phyloP scores from a whole-genome alignment of 2,329 filamentous ascomycete species.

The Fusarium sp. region DNA sequence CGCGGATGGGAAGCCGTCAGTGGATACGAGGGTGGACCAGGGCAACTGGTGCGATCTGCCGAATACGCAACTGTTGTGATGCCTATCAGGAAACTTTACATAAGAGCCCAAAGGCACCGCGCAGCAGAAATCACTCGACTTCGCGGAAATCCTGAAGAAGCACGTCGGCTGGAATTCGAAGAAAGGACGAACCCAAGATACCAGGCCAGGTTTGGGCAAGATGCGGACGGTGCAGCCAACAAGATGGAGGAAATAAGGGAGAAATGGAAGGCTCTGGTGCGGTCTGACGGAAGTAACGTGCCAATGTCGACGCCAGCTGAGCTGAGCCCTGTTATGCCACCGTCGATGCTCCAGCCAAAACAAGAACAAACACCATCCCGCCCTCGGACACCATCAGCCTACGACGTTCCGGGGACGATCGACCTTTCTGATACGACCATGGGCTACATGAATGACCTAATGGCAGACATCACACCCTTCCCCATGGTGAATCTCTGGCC shows the following conservation, averaged over 20 bases:
- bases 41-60: conserved; percentile 55
- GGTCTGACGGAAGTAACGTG: conserved; percentile 40
- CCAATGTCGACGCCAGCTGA: conserved; percentile 22
- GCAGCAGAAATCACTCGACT: conserved; percentile 60
- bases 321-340: conserved; percentile 14
- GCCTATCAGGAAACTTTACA: conserved; percentile 62
- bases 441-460: conserved; percentile 39
- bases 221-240: conserved; percentile 57
- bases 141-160: conserved; percentile 57
- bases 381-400: conserved; percentile 27
- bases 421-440: conserved; percentile 43
- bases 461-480: conserved; percentile 18
- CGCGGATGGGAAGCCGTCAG: conserved; percentile 59
- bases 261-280: conserved; percentile 61
- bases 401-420: conserved; percentile 30
- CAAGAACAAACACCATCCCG: conserved; percentile 21
- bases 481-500: conserved; percentile 36
- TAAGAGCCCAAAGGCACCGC: conserved; percentile 61
- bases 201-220: conserved; percentile 56
- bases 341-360: conserved; percentile 22
- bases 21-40: conserved; percentile 48
- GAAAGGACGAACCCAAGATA: conserved; percentile 54
- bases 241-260: conserved; percentile 56
- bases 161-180: conserved; percentile 57
- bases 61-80: conserved; percentile 60